Evolutionary conservation across 768 basidiomycete species (phyloP).

Genomic region (Mycena epipterygia): DNA sequence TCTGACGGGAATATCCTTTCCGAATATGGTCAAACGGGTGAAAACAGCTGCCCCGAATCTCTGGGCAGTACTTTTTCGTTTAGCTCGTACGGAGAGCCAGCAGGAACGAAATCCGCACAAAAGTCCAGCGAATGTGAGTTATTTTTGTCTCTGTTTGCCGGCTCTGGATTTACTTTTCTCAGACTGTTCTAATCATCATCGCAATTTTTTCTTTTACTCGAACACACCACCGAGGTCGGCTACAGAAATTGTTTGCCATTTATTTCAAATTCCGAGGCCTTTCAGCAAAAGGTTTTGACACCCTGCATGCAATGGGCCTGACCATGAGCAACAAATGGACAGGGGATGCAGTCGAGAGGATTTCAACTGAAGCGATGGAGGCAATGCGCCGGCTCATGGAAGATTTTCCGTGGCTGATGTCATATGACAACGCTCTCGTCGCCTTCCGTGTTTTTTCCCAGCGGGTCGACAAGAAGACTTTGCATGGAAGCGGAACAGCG

Average conservation of each 20-base stretch:
- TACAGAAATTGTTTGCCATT: conserved; percentile 44
- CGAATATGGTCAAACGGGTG: background rate
- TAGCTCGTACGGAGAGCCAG: background rate
- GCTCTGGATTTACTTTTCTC: background rate
- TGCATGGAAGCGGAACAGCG: conserved; percentile 53
- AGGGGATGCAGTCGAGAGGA: conserved; percentile 27
- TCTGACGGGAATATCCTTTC: background rate
- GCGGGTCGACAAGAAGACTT: conserved; percentile 48
- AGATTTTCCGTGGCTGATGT: conserved; percentile 44
- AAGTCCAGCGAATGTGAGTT: conserved; percentile 7
- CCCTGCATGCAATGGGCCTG: conserved; percentile 39
- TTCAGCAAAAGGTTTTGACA: conserved; percentile 39
- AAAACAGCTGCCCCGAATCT: background rate
- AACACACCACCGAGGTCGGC: conserved; percentile 8
- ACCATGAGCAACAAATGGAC: conserved; percentile 45
- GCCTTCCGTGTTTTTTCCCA: conserved; percentile 54
- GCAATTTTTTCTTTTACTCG: conserved; percentile 13
- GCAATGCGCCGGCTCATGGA: conserved; percentile 43
- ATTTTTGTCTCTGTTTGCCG: background rate
- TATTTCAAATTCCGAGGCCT: conserved; percentile 42
- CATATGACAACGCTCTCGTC: conserved; percentile 55
- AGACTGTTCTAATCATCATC: background rate
- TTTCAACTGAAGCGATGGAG: conserved; percentile 44
- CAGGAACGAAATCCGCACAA: conserved; percentile 8
- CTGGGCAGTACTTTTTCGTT: background rate